phyloP scores from a whole-genome alignment of 176 grass and related monocot genomes.

The Elymus sibiricus region DNA sequence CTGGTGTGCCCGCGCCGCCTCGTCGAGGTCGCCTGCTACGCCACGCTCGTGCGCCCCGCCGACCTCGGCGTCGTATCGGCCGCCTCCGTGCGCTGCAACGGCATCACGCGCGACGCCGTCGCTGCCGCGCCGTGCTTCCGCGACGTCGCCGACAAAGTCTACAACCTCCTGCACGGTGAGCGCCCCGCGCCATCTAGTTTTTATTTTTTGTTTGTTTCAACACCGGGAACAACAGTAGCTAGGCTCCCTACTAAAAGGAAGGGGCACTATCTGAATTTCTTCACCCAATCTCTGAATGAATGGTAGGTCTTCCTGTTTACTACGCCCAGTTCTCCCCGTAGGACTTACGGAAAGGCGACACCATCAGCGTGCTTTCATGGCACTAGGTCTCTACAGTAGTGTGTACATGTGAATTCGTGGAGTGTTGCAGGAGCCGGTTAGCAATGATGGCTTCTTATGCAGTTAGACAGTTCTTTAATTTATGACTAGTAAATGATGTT shows the following conservation, averaged over 20 bases:
- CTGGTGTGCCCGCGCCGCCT: constrained; percentile 74
- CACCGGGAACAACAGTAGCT: not conserved
- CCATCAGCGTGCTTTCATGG: too few species aligned
- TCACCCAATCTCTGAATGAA: too few species aligned
- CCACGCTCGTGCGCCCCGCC: constrained; percentile 82
- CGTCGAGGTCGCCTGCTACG: constrained; percentile 72
- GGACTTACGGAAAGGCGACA: too few species aligned
- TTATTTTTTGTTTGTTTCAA: not conserved
- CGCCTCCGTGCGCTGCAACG: constrained; percentile 76
- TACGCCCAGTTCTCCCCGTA: too few species aligned
- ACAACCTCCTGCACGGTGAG: constrained; percentile 77
- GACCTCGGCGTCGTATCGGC: constrained; percentile 60
- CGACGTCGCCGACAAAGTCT: constrained; percentile 69
- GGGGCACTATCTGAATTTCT: too few species aligned
- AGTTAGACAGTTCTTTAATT: not conserved
- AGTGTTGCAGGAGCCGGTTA: too few species aligned
- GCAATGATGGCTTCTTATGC: too few species aligned
- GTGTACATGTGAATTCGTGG: too few species aligned
- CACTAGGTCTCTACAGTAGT: too few species aligned
- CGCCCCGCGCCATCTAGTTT: not conserved
- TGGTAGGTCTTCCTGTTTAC: too few species aligned
- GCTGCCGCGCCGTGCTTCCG: constrained; percentile 52
- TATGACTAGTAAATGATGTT: not conserved
- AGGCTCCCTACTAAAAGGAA: too few species aligned
- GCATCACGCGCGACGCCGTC: constrained; percentile 75